A percentile compares a stretch with the other conserved stretches of the same genome.
Evolutionary conservation across 2,329 filamentous ascomycete genomes (phyloP).

Genomic region (Exophiala phaeomuriformis): DNA sequence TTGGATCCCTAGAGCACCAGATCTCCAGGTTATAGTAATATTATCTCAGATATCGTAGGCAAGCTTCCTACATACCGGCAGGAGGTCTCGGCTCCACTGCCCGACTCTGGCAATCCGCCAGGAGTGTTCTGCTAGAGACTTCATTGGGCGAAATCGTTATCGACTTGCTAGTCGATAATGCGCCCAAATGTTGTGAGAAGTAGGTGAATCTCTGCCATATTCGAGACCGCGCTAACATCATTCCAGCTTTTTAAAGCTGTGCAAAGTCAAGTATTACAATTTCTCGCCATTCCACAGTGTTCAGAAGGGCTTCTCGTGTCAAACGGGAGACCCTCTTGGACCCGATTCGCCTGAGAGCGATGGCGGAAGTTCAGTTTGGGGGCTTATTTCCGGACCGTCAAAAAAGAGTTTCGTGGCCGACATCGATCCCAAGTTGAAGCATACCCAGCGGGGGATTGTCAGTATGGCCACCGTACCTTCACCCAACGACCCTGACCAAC

Average conservation of each 20-base stretch:
- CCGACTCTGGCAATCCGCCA: slow-evolving; percentile 33
- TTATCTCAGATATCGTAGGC: no score
- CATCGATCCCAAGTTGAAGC: slow-evolving; percentile 79
- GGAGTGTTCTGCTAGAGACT: slow-evolving; percentile 93
- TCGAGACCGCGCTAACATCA: no score
- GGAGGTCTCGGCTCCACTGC: not conserved
- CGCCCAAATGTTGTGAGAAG: slow-evolving; percentile 92
- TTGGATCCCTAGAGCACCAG: no score
- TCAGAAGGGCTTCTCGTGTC: slow-evolving; percentile 92
- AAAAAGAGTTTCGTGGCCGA: slow-evolving; percentile 76
- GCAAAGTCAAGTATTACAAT: slow-evolving; percentile 99
- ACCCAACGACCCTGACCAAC: slow-evolving; percentile 67
- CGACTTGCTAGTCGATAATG: slow-evolving; percentile 80
- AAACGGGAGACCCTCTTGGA: slow-evolving; percentile 89
- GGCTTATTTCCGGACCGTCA: slow-evolving; percentile 61
- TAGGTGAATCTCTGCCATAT: slow-evolving; percentile 44
- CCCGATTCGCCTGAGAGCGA: slow-evolving; percentile 77
- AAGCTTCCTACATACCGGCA: not conserved
- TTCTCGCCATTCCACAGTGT: slow-evolving; percentile 87
- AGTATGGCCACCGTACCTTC: slow-evolving; percentile 92
- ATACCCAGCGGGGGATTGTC: slow-evolving; percentile 81
- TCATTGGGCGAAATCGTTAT: slow-evolving; percentile 91
- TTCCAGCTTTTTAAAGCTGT: slow-evolving; percentile 87
- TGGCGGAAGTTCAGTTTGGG: slow-evolving; percentile 92
- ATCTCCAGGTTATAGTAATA: no score